Evolutionary conservation across 2,329 filamentous ascomycete species (phyloP).

Genomic region (Furcasterigmium sp.): DNA sequence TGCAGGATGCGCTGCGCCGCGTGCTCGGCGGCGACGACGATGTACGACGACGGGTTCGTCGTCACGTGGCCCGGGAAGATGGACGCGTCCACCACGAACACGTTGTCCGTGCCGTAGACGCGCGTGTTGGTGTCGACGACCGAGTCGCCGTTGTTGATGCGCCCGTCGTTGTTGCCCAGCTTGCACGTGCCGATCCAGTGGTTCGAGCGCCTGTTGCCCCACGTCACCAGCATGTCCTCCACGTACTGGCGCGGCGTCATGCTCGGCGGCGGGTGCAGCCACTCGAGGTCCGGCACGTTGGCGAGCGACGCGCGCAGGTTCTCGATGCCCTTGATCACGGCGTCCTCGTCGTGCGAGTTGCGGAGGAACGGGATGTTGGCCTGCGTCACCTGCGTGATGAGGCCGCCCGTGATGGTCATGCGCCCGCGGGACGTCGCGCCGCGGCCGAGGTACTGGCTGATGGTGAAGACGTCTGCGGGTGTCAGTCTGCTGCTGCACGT

Average conservation of each 20-base stretch:
- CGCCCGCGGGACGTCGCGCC: slow-evolving; percentile 57
- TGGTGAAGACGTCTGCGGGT: slow-evolving; percentile 40
- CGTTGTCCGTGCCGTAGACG: slow-evolving; percentile 63
- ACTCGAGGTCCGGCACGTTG: slow-evolving; percentile 49
- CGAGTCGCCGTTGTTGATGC: slow-evolving; percentile 42
- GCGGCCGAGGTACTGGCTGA: slow-evolving; percentile 59
- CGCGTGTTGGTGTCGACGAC: slow-evolving; percentile 60
- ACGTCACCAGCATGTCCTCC: slow-evolving; percentile 36
- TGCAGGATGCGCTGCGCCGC: slow-evolving; percentile 32
- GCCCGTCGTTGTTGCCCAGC: slow-evolving; percentile 52
- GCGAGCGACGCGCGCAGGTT: slow-evolving; percentile 50
- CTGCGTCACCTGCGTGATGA: slow-evolving; percentile 47
- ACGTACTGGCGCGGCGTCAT: slow-evolving; percentile 52
- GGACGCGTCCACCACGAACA: slow-evolving; percentile 63
- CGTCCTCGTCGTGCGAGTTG: slow-evolving; percentile 52
- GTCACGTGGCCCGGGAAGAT: slow-evolving; percentile 66
- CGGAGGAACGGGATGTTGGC: slow-evolving; percentile 54
- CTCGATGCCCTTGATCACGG: slow-evolving; percentile 61
- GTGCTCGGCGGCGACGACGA: slow-evolving; percentile 60
- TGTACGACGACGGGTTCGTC: slow-evolving; percentile 61
- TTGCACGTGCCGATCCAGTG: slow-evolving; percentile 55
- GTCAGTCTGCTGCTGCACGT: slow-evolving; percentile 3
- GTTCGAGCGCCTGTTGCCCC: slow-evolving; percentile 36
- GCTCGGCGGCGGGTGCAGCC: slow-evolving; percentile 46
- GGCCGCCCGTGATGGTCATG: slow-evolving; percentile 52